phyloP scores from a whole-genome alignment of 139 green algal species.

The Tetradesmus obliquus region DNA sequence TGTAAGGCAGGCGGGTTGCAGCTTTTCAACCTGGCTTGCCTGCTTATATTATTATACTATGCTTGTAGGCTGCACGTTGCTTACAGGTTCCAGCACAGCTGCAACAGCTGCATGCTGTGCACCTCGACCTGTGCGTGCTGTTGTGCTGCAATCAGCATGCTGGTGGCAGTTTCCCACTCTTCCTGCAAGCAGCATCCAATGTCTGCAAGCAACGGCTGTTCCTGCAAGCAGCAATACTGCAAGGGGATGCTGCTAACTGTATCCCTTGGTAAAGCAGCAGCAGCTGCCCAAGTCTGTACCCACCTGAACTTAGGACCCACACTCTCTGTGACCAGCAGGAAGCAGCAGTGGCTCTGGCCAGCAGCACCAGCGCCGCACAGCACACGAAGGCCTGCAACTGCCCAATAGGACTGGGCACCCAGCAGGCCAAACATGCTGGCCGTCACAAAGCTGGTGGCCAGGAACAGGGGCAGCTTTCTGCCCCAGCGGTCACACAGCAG shows the following conservation, averaged over 20 bases:
- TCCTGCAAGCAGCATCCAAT: too few relatives aligned
- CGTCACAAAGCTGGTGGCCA: neutral
- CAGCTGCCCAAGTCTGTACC: neutral
- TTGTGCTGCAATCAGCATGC: too few relatives aligned
- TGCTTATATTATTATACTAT: neutral
- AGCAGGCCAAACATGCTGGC: slow-evolving; percentile 7
- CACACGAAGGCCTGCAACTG: neutral
- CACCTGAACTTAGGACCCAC: neutral
- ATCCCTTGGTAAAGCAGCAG: neutral
- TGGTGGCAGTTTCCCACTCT: too few relatives aligned
- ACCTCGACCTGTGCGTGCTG: neutral
- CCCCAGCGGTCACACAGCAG: slow-evolving; percentile 17
- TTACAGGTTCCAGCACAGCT: too few relatives aligned
- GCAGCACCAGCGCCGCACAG: neutral
- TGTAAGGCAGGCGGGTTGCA: neutral
- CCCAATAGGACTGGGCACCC: neutral
- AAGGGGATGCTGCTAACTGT: too few relatives aligned
- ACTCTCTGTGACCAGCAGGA: neutral
- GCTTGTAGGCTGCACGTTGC: too few relatives aligned
- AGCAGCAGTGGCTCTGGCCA: neutral
- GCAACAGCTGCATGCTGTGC: neutral
- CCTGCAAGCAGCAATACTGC: neutral
- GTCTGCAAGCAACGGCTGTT: neutral
- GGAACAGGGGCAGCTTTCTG: neutral
- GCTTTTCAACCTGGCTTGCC: neutral